These are phyloP conservation scores for Lecanosticta acicola DNA, from an alignment of 2,329 filamentous ascomycete species.

Conservation along the genomic window DNA sequence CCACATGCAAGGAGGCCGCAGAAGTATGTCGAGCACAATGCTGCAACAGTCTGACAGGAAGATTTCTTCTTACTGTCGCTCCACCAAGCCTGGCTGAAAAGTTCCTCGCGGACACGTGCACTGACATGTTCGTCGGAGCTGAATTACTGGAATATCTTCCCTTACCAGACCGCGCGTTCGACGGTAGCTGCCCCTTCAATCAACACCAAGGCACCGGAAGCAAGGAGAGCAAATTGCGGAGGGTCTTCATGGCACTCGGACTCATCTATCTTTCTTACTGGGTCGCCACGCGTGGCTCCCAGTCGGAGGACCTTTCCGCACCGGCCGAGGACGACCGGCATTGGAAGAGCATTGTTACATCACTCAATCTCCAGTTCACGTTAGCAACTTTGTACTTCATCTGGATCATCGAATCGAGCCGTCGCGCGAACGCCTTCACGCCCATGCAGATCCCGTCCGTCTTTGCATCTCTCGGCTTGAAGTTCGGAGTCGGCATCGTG, in stretches of 20 bases:
- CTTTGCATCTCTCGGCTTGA: slow-evolving; percentile 26
- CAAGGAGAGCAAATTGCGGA: slow-evolving; percentile 21
- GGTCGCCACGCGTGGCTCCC: not conserved
- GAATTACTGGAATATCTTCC: slow-evolving; percentile 29
- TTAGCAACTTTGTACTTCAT: slow-evolving; percentile 2
- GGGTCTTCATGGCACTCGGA: slow-evolving; percentile 6
- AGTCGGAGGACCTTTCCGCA: not conserved
- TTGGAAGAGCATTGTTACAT: not conserved
- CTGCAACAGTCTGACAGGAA: slow-evolving; percentile 9
- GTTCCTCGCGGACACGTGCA: slow-evolving; percentile 11
- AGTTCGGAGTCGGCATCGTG: slow-evolving; percentile 30
- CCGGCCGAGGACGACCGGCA: not conserved
- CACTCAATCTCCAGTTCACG: not conserved
- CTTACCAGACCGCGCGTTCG: slow-evolving; percentile 21
- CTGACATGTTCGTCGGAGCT: slow-evolving; percentile 19
- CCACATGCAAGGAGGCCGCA: slow-evolving; percentile 15
- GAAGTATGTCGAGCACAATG: slow-evolving; percentile 19
- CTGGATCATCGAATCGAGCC: slow-evolving; percentile 11
- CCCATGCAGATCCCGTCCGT: slow-evolving; percentile 7
- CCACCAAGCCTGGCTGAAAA: slow-evolving; percentile 9
- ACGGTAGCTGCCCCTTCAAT: slow-evolving; percentile 30
- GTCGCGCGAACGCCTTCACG: slow-evolving; percentile 6
- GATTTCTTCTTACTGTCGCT: slow-evolving; percentile 7
- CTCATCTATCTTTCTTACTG: slow-evolving; percentile 4
- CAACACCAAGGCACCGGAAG: slow-evolving; percentile 24